Conservation (phyloP, 768 basidiomycete genomes). For the Pulveroboletus sp. region DNA sequence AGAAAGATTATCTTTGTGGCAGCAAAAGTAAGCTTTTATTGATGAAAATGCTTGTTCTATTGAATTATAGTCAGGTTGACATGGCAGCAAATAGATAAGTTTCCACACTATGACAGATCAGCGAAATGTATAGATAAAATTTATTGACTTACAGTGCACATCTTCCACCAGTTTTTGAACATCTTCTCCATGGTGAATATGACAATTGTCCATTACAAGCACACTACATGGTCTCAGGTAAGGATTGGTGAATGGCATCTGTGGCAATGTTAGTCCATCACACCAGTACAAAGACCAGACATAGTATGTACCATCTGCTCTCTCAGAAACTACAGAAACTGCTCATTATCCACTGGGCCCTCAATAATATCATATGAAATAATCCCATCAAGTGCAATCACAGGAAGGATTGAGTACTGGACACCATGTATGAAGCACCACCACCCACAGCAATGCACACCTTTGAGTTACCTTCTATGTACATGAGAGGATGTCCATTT, state of each 20-base stretch:
- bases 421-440: not conserved
- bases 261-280: not conserved
- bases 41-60: not conserved
- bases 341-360: not conserved
- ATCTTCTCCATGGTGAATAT: not conserved
- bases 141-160: no score
- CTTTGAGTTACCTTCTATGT: no score
- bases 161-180: not conserved
- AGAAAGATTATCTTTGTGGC: not conserved
- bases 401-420: not conserved
- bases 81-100: not conserved
- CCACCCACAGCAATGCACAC: no score
- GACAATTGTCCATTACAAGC: not conserved
- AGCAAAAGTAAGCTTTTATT: not conserved
- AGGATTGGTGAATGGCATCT: not conserved
- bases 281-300: not conserved
- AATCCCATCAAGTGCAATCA: not conserved
- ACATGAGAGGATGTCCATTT: no score
- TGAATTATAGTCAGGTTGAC: not conserved
- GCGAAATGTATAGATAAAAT: no score
- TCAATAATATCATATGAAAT: not conserved
- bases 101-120: not conserved
- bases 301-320: not conserved
- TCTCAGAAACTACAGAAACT: not conserved
- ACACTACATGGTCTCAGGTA: not conserved